Conservation (phyloP, 2,329 filamentous ascomycete species). For the Beauveria pseudobassiana region DNA sequence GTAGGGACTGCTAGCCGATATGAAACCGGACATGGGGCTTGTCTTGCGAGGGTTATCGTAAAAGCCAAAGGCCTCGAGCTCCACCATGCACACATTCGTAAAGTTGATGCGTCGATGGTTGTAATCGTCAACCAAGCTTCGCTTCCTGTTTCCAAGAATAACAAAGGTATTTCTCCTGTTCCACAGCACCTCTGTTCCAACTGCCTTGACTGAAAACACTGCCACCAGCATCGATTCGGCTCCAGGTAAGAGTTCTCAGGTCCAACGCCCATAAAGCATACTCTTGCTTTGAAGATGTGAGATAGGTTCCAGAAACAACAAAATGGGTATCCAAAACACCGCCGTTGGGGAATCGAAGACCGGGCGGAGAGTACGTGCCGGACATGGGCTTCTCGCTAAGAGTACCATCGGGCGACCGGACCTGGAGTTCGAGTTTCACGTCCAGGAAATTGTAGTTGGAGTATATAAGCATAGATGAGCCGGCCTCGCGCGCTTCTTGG, state of each 20-base stretch:
- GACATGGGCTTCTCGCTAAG: conserved; percentile 86
- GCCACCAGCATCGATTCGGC: conserved; percentile 87
- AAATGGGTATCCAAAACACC: conserved; percentile 94
- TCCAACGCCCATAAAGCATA: conserved; percentile 96
- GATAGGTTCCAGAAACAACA: conserved; percentile 92
- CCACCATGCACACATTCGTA: conserved; percentile 91
- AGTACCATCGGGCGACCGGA: conserved; percentile 75
- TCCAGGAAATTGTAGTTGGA: conserved; percentile 99
- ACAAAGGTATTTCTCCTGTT: conserved; percentile 90
- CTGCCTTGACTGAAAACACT: conserved; percentile 94
- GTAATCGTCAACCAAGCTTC: conserved; percentile 93
- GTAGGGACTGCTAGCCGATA: conserved; percentile 70
- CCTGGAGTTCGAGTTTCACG: conserved; percentile 89
- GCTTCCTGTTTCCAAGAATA: conserved; percentile 86
- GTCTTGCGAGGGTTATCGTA: conserved; percentile 88
- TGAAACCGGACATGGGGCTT: conserved; percentile 71
- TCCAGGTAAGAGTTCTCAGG: conserved; percentile 82
- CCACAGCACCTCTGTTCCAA: conserved; percentile 93
- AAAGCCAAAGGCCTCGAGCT: conserved; percentile 92
- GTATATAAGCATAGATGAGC: conserved; percentile 85
- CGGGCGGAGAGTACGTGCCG: conserved; percentile 78
- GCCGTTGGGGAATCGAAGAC: conserved; percentile 89
- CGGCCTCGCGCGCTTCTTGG: conserved; percentile 47
- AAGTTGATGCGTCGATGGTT: conserved; percentile 98
- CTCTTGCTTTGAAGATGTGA: conserved; percentile 96